A percentile compares a stretch with the other conserved stretches of the same genome.
phyloP scores from a whole-genome alignment of 2,329 filamentous ascomycete species.

The Hirsutella thompsonii region DNA sequence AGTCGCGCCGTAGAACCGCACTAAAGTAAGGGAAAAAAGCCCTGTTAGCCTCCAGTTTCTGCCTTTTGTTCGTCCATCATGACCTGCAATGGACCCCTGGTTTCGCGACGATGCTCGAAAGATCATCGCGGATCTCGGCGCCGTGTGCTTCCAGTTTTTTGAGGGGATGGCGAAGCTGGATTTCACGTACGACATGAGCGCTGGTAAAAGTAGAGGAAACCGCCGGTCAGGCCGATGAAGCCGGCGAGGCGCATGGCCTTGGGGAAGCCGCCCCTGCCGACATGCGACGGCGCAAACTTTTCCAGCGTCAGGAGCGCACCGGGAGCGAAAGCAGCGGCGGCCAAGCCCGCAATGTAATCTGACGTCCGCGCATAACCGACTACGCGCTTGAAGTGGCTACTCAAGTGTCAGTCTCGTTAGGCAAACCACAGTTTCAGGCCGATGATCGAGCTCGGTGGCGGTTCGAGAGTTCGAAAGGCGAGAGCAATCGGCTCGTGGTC shows the following conservation, averaged over 20 bases:
- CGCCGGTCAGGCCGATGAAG: conserved; percentile 60
- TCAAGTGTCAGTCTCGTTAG: conserved; percentile 19
- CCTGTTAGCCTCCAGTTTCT: too few relatives aligned
- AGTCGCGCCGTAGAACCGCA: conserved; percentile 88
- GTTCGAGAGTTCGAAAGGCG: too few relatives aligned
- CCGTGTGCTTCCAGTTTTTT: background rate
- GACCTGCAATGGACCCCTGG: too few relatives aligned
- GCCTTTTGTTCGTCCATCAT: too few relatives aligned
- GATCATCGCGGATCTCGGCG: background rate
- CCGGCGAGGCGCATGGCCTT: conserved; percentile 70
- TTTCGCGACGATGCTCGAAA: too few relatives aligned
- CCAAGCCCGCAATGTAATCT: conserved; percentile 64
- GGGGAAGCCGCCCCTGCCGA: conserved; percentile 70
- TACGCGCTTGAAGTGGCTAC: conserved; percentile 82
- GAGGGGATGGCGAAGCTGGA: background rate
- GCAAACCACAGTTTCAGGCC: too few relatives aligned
- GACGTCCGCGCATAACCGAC: conserved; percentile 73
- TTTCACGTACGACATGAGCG: conserved; percentile 60
- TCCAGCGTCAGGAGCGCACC: conserved; percentile 68
- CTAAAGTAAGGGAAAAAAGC: conserved; percentile 31
- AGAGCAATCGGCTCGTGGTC: too few relatives aligned
- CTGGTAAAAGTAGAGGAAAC: conserved; percentile 77
- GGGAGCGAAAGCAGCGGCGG: conserved; percentile 59
- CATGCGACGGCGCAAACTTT: conserved; percentile 70
- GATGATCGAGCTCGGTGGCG: too few relatives aligned